These are phyloP conservation scores for Mucuna pruriens DNA, from an alignment of 306 rosid genomes.

Conservation along the genomic window DNA sequence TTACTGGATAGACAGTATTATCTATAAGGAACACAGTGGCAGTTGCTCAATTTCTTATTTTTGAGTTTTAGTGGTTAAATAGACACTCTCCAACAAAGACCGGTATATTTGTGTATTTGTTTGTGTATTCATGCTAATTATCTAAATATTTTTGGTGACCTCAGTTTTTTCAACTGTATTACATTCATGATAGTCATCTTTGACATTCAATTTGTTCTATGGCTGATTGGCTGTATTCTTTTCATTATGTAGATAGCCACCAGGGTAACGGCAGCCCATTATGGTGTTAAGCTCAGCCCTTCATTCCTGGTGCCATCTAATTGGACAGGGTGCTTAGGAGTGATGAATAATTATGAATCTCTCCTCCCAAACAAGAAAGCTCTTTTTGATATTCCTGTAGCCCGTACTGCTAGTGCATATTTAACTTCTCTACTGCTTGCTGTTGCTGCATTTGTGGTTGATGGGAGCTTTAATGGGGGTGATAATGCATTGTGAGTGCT, in stretches of 20 bases:
- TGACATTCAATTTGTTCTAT: constrained; percentile 16
- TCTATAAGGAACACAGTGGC: not conserved
- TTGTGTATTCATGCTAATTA: not conserved
- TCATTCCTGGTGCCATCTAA: constrained; percentile 91
- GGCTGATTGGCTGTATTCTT: constrained; percentile 30
- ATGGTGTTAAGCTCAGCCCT: constrained; percentile 91
- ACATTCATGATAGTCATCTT: not conserved
- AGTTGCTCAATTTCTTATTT: not conserved
- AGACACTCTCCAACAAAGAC: not conserved
- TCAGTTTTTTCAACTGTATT: not conserved
- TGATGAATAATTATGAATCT: constrained; percentile 90
- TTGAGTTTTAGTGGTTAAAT: not conserved
- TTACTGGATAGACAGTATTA: not conserved
- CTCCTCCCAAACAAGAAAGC: constrained; percentile 87
- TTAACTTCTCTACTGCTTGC: constrained; percentile 82
- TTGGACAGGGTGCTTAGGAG: constrained; percentile 97
- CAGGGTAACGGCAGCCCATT: constrained; percentile 83
- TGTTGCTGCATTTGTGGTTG: constrained; percentile 78
- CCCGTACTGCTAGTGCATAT: constrained; percentile 87
- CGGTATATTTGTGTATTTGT: not conserved
- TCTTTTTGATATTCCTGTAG: constrained; percentile 88
- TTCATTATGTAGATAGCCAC: constrained; percentile 73
- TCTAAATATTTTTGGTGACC: not conserved
- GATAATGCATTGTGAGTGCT: constrained; percentile 84
- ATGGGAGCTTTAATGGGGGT: constrained; percentile 95